phyloP scores from a whole-genome alignment of 1,139 yeast species.

The Magnusiomyces suaveolens region DNA sequence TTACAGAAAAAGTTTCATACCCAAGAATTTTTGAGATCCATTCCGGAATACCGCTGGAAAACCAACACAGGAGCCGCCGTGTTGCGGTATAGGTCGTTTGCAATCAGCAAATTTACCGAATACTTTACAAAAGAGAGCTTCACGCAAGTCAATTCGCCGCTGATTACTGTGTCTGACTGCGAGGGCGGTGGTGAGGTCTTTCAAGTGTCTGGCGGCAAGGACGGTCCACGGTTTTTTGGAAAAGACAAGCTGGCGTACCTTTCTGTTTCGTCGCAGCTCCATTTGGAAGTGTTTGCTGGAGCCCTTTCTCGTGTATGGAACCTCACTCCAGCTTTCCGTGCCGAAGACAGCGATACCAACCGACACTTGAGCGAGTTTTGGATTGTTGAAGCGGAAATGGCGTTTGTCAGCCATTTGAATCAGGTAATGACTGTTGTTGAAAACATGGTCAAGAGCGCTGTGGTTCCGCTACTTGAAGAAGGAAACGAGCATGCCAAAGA shows the following conservation, averaged over 20 bases:
- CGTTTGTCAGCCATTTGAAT: conserved; percentile 48
- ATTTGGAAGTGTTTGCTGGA: conserved; percentile 69
- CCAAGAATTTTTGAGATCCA: conserved; percentile 52
- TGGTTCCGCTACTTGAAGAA: conserved; percentile 32
- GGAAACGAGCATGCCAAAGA: conserved; percentile 35
- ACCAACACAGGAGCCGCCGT: conserved; percentile 56
- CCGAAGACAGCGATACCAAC: conserved; percentile 84
- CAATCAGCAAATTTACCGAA: conserved; percentile 45
- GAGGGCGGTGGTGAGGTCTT: conserved; percentile 97
- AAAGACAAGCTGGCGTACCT: conserved; percentile 47
- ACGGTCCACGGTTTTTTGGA: conserved; percentile 47
- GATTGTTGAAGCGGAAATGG: conserved; percentile 93
- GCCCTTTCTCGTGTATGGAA: conserved; percentile 83
- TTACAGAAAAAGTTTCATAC: conserved; percentile 72
- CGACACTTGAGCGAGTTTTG: conserved; percentile 92
- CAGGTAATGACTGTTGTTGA: conserved; percentile 64
- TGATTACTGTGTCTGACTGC: conserved; percentile 83
- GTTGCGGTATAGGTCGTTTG: conserved; percentile 59
- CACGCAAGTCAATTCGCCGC: conserved; percentile 72
- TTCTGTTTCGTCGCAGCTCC: conserved; percentile 88
- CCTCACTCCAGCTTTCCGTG: conserved; percentile 83
- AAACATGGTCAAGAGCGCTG: conserved; percentile 51
- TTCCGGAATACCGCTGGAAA: conserved; percentile 74
- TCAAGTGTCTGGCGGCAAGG: conserved; percentile 34
- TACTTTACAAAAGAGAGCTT: conserved; percentile 50